Evolutionary conservation across 768 basidiomycete species (phyloP), one percentile per base, ranked within the genome.

Genomic region (Vishniacozyma victoriae): DNA sequence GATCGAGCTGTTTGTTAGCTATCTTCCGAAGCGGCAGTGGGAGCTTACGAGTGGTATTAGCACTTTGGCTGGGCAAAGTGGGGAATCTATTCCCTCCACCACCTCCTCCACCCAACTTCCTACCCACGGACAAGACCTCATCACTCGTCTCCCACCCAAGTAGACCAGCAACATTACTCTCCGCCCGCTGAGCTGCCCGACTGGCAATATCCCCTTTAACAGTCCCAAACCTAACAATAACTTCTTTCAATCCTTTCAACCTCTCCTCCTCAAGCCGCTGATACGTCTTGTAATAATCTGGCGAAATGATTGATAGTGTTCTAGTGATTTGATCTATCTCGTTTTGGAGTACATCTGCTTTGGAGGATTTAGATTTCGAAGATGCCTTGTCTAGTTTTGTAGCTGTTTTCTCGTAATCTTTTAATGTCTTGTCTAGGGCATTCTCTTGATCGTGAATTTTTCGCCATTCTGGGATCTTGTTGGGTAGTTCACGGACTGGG

Each of bases 161-260:
- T 25, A 72, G 25, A 11, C 29, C 41, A 24, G 60, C 62, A 22
- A 73, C 62, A 24, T 48, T 54, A 11, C 52, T 39, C 48, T 73
- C 71, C 20, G 62, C 60, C 20, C 62, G 52, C 43, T 71, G 68
- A 25, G 65, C 59, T 41, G 67, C 57, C 37, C 55, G 52, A 4
- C 50, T 46, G 1, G 68, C 62, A 43, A 64, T 57, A 36, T 73
- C 72, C 3, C 56, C 58, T 42, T 55, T 47, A 19, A 64, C 52
- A 9, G 71, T 73, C 19, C 68, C 68, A 59, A 62, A 73, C 37
- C 70, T 55, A 13, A 71, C 64, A 15, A 62, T 44, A 19, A 69
- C 41, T 51, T 73, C 71, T 44, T 73, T 73, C 29, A 72, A 44
- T 13, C 41, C 44, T 12, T 48, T 48, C 37, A 73, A 44, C 18